These are phyloP conservation scores for Rubus parviflorus DNA, from an alignment of 306 rosid genomes.

Conservation along the genomic window DNA sequence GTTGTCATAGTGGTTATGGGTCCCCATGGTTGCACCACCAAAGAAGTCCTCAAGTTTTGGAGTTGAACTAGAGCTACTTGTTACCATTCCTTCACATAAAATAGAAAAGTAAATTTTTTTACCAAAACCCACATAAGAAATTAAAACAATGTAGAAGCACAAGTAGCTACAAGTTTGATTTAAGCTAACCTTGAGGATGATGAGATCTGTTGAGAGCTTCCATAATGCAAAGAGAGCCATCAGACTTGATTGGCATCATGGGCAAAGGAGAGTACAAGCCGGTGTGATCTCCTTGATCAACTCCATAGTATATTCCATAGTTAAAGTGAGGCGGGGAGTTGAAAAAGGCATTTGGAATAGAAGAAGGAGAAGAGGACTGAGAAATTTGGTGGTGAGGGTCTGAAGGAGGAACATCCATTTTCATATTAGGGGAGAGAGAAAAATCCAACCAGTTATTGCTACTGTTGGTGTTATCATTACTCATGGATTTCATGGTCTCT, in stretches of 20 bases:
- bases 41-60: conserved; percentile 92
- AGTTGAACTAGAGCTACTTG: conserved; percentile 51
- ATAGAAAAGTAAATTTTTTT: conserved; percentile 12
- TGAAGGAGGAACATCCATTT: conserved; percentile 38
- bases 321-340: conserved; percentile 43
- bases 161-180: conserved; percentile 9
- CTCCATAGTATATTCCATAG: conserved; percentile 62
- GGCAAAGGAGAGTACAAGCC: conserved; percentile 58
- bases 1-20: conserved; percentile 67
- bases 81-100: conserved; percentile 44
- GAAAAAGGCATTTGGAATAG: conserved; percentile 43
- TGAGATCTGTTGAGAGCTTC: conserved; percentile 64
- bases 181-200: conserved; percentile 60
- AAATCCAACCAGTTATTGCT: conserved; percentile 67
- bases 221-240: conserved; percentile 71
- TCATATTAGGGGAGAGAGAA: conserved; percentile 71
- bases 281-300: conserved; percentile 51
- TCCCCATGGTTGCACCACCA: conserved; percentile 64
- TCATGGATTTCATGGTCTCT: conserved; percentile 54
- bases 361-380: conserved; percentile 39
- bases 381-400: conserved; percentile 29
- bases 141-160: not conserved
- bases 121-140: not conserved
- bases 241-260: conserved; percentile 78
- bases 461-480: conserved; percentile 48